Conservation (phyloP, 306 rosid genomes). For the Oemleria cerasiformis region DNA sequence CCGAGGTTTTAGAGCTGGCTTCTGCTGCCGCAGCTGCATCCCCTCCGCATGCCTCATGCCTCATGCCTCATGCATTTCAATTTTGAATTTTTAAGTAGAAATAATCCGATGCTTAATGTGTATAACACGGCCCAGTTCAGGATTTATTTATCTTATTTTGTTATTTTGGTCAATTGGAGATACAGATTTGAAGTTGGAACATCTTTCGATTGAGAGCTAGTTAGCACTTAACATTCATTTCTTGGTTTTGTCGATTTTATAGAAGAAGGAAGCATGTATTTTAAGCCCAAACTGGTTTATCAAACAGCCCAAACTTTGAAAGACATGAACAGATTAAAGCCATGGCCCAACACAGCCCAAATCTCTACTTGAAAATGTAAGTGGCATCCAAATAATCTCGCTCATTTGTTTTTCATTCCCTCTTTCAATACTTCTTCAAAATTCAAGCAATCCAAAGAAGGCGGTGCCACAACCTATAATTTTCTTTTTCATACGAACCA, state of each 20-base stretch:
- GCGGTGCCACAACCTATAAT: background rate
- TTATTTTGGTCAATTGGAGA: background rate
- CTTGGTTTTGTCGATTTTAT: too few species aligned
- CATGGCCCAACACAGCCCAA: background rate
- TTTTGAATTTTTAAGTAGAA: background rate
- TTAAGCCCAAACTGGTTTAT: background rate
- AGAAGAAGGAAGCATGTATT: too few species aligned
- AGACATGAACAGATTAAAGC: too few species aligned
- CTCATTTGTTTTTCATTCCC: too few species aligned
- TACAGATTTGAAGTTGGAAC: too few species aligned
- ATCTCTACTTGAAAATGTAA: background rate
- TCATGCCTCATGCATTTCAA: background rate
- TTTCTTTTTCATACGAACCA: background rate
- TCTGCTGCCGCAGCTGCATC: too few species aligned
- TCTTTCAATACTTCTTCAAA: background rate
- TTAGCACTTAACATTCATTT: too few species aligned
- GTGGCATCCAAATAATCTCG: background rate
- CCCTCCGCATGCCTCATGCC: background rate
- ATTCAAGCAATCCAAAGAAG: too few species aligned
- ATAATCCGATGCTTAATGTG: too few species aligned
- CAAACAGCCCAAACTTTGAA: background rate
- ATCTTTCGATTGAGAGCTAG: too few species aligned
- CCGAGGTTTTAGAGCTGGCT: too few species aligned
- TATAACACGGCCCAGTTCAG: too few species aligned
- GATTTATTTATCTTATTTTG: background rate